A percentile compares a stretch with the other conserved stretches of the same genome.
phyloP scores from a whole-genome alignment of 805 yeast species.

The Ogataea saltuana region DNA sequence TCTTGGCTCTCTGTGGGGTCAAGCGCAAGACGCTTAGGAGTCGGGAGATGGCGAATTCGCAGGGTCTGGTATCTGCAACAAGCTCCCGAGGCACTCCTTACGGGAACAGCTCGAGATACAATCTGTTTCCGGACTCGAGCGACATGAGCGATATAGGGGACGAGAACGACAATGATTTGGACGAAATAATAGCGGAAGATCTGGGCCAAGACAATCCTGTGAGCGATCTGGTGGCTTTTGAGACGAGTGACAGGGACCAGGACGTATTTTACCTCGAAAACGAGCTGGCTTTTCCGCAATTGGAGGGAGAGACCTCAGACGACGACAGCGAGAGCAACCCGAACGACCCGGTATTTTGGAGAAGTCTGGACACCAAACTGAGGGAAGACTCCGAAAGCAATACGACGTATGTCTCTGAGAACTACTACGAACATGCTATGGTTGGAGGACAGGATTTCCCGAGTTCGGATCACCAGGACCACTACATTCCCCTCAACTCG shows the following conservation, averaged over 20 bases:
- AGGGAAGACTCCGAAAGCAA: constrained; percentile 11
- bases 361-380: background rate
- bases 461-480: constrained; percentile 3
- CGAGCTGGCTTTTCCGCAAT: constrained; percentile 21
- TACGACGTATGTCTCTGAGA: constrained; percentile 20
- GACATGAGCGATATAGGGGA: constrained; percentile 19
- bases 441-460: constrained; percentile 16
- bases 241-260: constrained; percentile 16
- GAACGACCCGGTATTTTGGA: background rate
- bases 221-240: constrained; percentile 11
- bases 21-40: too few relatives aligned
- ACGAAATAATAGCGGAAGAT: constrained; percentile 5
- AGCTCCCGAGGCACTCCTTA: background rate
- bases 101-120: constrained; percentile 21
- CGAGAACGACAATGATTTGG: constrained; percentile 12
- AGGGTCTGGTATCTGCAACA: too few relatives aligned
- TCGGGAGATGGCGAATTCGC: too few relatives aligned
- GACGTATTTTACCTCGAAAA: constrained; percentile 23
- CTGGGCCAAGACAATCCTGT: constrained; percentile 12
- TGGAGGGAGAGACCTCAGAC: constrained; percentile 14
- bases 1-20: constrained; percentile 27
- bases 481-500: constrained; percentile 32
- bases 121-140: constrained; percentile 24
- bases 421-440: constrained; percentile 18
- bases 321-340: constrained; percentile 3